A percentile compares a stretch with the other conserved stretches of the same genome.
Evolutionary conservation across 352 stramenopile species (phyloP).

Genomic region (Phytophthora capsici): DNA sequence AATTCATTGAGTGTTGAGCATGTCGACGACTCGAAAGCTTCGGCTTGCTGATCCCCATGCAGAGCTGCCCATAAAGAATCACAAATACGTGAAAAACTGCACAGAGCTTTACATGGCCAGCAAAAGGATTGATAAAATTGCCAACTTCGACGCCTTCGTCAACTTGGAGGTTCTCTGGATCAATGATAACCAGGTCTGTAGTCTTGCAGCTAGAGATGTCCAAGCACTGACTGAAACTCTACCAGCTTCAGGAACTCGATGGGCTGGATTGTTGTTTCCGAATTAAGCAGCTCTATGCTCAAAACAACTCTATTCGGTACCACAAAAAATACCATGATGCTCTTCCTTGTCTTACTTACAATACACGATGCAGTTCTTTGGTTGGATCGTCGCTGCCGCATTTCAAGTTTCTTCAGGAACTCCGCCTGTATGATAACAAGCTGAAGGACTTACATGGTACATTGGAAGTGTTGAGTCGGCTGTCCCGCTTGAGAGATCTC

Average conservation of each 20-base stretch:
- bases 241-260: slow-evolving; percentile 62
- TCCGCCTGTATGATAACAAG: slow-evolving; percentile 84
- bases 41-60: slow-evolving; percentile 70
- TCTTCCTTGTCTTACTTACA: background rate
- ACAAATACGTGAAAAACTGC: slow-evolving; percentile 92
- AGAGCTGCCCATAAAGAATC: slow-evolving; percentile 87
- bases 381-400: slow-evolving; percentile 48
- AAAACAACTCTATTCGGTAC: slow-evolving; percentile 85
- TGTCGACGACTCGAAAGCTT: slow-evolving; percentile 31
- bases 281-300: slow-evolving; percentile 88
- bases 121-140: slow-evolving; percentile 80
- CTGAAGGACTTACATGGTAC: slow-evolving; percentile 72
- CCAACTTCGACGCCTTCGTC: slow-evolving; percentile 87
- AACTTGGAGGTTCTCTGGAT: slow-evolving; percentile 92
- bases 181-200: slow-evolving; percentile 79
- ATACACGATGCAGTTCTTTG: slow-evolving; percentile 42
- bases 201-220: background rate
- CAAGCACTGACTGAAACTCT: background rate
- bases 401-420: slow-evolving; percentile 86
- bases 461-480: slow-evolving; percentile 52
- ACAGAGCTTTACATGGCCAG: slow-evolving; percentile 86
- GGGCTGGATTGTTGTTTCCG: slow-evolving; percentile 86
- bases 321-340: background rate
- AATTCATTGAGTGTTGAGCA: slow-evolving; percentile 1
- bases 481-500: slow-evolving; percentile 76